Percentiles rank a stretch among this genome's conserved stretches.
Conservation (phyloP, 1,284 basidiomycete genomes). For the Rhodotorula sp. region DNA sequence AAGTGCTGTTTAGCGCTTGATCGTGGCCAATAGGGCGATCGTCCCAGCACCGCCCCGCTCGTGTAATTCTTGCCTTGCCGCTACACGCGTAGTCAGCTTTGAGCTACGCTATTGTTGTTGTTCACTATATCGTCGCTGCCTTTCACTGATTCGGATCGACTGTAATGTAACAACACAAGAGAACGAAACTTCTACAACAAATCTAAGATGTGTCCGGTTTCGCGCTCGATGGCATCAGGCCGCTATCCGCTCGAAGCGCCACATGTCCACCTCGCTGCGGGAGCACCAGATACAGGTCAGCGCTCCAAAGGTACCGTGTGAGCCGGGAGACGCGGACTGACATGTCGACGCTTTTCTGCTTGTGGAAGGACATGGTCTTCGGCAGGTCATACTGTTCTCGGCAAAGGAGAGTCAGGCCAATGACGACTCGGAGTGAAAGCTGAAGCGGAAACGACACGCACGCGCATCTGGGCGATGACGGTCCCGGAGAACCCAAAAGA, state of each 20-base stretch:
- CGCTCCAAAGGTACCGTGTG: neutral
- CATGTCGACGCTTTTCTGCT: constrained; percentile 44
- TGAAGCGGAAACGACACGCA: neutral
- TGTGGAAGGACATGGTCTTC: constrained; percentile 45
- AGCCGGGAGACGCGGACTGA: neutral
- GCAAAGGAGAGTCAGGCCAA: neutral
- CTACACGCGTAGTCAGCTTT: too few species aligned
- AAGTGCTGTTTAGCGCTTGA: too few species aligned
- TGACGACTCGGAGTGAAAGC: neutral
- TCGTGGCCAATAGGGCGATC: too few species aligned
- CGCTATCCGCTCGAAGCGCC: constrained; percentile 30
- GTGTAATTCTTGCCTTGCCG: too few species aligned
- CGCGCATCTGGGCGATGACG: constrained; percentile 44
- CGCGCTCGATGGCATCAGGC: neutral
- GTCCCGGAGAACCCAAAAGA: constrained; percentile 41
- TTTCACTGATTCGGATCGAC: too few species aligned
- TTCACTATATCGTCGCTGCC: too few species aligned
- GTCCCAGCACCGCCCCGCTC: too few species aligned
- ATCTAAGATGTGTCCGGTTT: neutral
- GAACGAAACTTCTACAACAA: neutral
- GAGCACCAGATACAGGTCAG: neutral
- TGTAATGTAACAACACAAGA: too few species aligned
- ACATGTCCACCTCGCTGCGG: constrained; percentile 37
- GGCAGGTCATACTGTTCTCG: constrained; percentile 30
- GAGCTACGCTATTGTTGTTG: too few species aligned